Conservation (phyloP, 2,329 filamentous ascomycete species). For the Verticillium zaregamsianum region DNA sequence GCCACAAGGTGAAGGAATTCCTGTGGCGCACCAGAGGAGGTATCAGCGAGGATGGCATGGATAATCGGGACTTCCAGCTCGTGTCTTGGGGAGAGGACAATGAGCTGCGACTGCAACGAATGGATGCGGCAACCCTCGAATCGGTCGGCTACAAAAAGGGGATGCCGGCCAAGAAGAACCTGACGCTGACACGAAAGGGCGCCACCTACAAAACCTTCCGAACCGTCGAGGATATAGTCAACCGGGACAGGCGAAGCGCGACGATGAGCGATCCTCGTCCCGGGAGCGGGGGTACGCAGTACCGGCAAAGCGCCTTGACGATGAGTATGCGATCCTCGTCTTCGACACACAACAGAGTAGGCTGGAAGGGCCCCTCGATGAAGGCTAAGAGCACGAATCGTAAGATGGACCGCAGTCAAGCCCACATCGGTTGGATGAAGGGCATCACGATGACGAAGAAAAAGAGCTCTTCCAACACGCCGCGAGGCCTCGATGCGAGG, state of each 20-base stretch:
- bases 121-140: constrained; percentile 60
- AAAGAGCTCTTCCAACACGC: constrained; percentile 38
- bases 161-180: constrained; percentile 54
- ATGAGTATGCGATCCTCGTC: constrained; percentile 40
- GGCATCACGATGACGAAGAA: constrained; percentile 61
- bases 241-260: constrained; percentile 53
- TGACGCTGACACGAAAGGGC: constrained; percentile 76
- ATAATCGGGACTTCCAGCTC: constrained; percentile 85
- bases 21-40: constrained; percentile 78
- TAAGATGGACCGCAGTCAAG: constrained; percentile 41
- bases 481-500: constrained; percentile 42
- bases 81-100: constrained; percentile 91
- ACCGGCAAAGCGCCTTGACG: constrained; percentile 39
- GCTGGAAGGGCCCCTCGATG: constrained; percentile 56
- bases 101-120: constrained; percentile 72
- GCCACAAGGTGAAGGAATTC: constrained; percentile 80
- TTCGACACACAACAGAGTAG: constrained; percentile 27
- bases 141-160: constrained; percentile 72
- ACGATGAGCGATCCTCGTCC: constrained; percentile 60
- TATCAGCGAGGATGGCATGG: constrained; percentile 62
- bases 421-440: constrained; percentile 67
- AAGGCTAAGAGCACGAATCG: constrained; percentile 46
- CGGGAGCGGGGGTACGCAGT: constrained; percentile 33
- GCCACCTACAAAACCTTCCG: constrained; percentile 83
- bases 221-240: constrained; percentile 58